Conservation (phyloP, 1,284 basidiomycete genomes). For the Trametes hirsuta region DNA sequence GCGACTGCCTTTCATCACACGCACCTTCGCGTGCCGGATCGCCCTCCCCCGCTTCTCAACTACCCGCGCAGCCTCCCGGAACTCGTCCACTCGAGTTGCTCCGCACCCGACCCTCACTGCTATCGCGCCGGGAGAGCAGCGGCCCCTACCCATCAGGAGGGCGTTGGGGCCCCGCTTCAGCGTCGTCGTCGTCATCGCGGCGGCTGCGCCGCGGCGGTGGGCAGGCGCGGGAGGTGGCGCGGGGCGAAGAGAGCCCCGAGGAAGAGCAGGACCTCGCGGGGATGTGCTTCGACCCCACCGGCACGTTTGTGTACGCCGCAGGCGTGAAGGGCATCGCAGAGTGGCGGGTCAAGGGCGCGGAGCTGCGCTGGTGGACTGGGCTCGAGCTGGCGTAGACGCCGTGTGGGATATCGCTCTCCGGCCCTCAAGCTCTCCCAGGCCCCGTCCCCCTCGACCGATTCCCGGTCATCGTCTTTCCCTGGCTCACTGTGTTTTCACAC, state of each 20-base stretch:
- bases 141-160: constrained; percentile 24
- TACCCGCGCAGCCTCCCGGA: constrained; percentile 24
- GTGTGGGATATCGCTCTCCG: too few species aligned
- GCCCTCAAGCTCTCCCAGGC: not conserved
- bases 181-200: constrained; percentile 7
- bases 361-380: constrained; percentile 62
- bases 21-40: constrained; percentile 50
- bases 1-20: constrained; percentile 48
- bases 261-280: constrained; percentile 69
- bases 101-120: constrained; percentile 25
- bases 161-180: constrained; percentile 9
- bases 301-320: constrained; percentile 69
- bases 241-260: constrained; percentile 27
- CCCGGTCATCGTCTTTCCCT: not conserved
- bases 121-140: constrained; percentile 29
- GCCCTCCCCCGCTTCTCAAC: constrained; percentile 40
- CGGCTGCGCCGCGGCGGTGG: constrained; percentile 35
- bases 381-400: constrained; percentile 31
- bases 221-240: constrained; percentile 3
- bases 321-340: constrained; percentile 64
- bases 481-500: not conserved
- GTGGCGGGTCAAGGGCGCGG: constrained; percentile 63
- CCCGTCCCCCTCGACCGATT: not conserved
- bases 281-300: constrained; percentile 73
- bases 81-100: constrained; percentile 26